These are phyloP conservation scores for Narthecium ossifragum DNA, from an alignment of 106 monocot genomes.

Conservation along the genomic window DNA sequence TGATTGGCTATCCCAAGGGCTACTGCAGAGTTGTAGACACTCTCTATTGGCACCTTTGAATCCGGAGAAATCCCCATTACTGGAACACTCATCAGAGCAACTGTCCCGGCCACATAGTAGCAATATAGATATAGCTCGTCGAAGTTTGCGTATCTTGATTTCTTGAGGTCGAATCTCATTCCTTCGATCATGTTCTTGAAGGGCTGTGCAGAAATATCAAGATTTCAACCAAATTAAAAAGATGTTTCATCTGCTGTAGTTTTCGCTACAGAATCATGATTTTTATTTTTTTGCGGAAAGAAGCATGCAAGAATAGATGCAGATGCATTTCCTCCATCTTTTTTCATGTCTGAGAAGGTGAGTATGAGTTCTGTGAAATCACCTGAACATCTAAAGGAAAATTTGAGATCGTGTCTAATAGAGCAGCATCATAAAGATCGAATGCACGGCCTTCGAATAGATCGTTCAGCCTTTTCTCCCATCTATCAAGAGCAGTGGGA, in stretches of 20 bases:
- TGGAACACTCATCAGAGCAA: constrained; percentile 27
- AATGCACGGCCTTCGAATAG: constrained; percentile 65
- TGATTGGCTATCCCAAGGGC: constrained; percentile 19
- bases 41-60: not conserved
- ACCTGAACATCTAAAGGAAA: constrained; percentile 81
- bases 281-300: no score
- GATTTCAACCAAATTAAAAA: no score
- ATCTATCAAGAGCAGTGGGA: constrained; percentile 54
- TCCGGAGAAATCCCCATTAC: constrained; percentile 25
- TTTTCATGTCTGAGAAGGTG: no score
- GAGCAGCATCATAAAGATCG: constrained; percentile 69
- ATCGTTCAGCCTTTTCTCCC: constrained; percentile 60
- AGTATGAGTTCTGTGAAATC: no score
- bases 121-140: constrained; percentile 29
- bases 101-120: constrained; percentile 30
- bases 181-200: constrained; percentile 30
- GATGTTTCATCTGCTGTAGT: no score
- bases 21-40: constrained; percentile 12
- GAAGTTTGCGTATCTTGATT: constrained; percentile 16
- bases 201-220: no score
- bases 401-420: constrained; percentile 54
- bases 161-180: constrained; percentile 16
- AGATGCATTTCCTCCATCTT: no score
- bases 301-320: no score
- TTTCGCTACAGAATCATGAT: no score